Evolutionary conservation across 2,329 filamentous ascomycete genomes (phyloP), one percentile per base, ranked within the genome.

Genomic region (Trichoderma atrobrunneum): DNA sequence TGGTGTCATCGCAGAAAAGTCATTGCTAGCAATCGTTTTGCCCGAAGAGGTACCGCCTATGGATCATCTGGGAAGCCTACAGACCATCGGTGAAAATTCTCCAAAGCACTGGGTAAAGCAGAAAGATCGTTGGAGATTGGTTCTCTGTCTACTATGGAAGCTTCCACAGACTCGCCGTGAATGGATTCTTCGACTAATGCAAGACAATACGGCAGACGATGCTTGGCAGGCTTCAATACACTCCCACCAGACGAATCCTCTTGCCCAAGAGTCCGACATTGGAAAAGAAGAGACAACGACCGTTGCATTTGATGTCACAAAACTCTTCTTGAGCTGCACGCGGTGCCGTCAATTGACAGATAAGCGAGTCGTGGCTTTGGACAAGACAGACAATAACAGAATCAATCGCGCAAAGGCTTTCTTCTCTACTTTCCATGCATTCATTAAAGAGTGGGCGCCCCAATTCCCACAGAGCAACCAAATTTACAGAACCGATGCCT

Each of bases 381-480:
- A 56, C 8, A 56, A 65, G 7, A 77, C 74, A 54, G 72, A 77
- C 28, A 75, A 72, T 5, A 74, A 73, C 10, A 77, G 71, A 43
- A 62, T 77, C 30, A 24, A 61, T 32, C 57, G 39, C 36, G 43
- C 67, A 30, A 67, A 75, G 7, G 24, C 14, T 18, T 76, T 72
- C 5, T 79, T 77, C 66, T 63, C 69, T 4, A 26, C 72, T 18
- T 78, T 81, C 48, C 78, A 76, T 32, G 71, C 61, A 1, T 81
- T 83, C 24, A 63, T 83, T 7, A 73, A 63, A 2, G 64, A 72
- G 7, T 74, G 78, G 36, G 75, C 74, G 10, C 71, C 78, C 4
- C 24, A 72, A 0, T 82, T 82, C 51, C 81, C 81, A 0, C 74
- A 79, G 18, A 77, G 79, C 11, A 79, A 76, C 34, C 79, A 81